Evolutionary conservation across 2,329 filamentous ascomycete genomes (phyloP), one percentile per base, ranked within the genome.

Genomic region (Talaromyces sp.): DNA sequence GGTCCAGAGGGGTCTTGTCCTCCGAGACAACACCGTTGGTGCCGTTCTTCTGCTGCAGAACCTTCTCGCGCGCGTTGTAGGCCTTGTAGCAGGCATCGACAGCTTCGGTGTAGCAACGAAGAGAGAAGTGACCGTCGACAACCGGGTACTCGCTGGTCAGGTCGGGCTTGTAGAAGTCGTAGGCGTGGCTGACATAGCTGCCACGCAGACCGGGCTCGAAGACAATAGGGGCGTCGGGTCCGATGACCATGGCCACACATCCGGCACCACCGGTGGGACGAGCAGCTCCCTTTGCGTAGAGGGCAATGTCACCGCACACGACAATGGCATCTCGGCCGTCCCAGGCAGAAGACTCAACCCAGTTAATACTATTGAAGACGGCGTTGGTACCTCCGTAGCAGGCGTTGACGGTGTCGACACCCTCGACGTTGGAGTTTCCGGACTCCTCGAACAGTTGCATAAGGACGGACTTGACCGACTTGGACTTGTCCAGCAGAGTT

Each of bases 81-180:
- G 88, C 88, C 72, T 88, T 87, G 82, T 94, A 94, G 77, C 89
- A 88, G 60, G 85, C 84, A 72, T 93, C 90, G 27, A 93, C 86
- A 56, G 90, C 89, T 80, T 90, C 84, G 65, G 83, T 89, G 79
- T 93, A 93, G 83, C 90, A 93, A 76, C 81, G 88, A 74, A 92
- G 76, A 54, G 90, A 93, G 83, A 87, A 92, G 76, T 92, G 89
- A 63, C 90, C 90, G 69, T 93, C 90, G 61, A 93, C 90, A 71
- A 90, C 87, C 65, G 90, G 90, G 80, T 93, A 93, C 79, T 93
- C 90, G 83, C 88, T 91, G 71, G 89, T 89, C 66, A 93, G 81
- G 77, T 93, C 90, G 70, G 90, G 89, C 86, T 93, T 93, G 86
- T 91, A 93, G 76, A 93, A 93, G 77, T 93, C 90, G 77, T 93